Conservation (phyloP, 2,329 filamentous ascomycete species). For the Annulohypoxylon truncatum region DNA sequence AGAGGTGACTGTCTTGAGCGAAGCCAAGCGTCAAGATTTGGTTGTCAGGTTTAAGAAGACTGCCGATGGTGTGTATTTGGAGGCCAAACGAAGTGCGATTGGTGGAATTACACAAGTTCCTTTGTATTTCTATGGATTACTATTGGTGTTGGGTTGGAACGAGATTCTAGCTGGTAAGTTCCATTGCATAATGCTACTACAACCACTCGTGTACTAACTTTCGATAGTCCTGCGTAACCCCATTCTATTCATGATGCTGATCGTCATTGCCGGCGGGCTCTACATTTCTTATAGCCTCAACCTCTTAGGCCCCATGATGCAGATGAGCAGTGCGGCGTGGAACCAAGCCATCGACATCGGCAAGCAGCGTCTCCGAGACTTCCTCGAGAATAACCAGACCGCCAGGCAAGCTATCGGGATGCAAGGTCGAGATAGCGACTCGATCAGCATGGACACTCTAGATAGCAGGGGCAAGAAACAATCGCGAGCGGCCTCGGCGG, state of each 20-base stretch:
- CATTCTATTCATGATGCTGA: conserved; percentile 88
- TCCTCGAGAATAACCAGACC: conserved; percentile 87
- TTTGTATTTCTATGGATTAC: conserved; percentile 90
- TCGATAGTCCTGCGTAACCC: conserved; percentile 88
- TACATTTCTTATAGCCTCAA: conserved; percentile 96
- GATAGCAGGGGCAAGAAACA: conserved; percentile 69
- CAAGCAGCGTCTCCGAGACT: conserved; percentile 90
- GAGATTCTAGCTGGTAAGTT: conserved; percentile 90
- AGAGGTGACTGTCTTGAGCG: conserved; percentile 94
- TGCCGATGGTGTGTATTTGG: conserved; percentile 96
- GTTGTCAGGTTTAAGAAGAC: conserved; percentile 98
- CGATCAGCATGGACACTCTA: conserved; percentile 69
- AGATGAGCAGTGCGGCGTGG: conserved; percentile 91
- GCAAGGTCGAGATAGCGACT: conserved; percentile 63
- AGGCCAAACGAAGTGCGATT: conserved; percentile 96
- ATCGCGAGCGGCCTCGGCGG: conserved; percentile 49
- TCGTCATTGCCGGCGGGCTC: conserved; percentile 78
- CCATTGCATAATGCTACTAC: background rate
- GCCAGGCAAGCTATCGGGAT: conserved; percentile 86
- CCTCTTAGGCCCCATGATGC: conserved; percentile 93
- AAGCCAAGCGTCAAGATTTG: conserved; percentile 90
- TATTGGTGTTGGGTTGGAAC: conserved; percentile 97
- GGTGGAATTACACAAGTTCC: conserved; percentile 95
- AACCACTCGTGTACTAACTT: conserved; percentile 33
- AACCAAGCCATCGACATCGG: conserved; percentile 89